Conservation (phyloP, 179 eudicot species). For the Corrigiola litoralis region DNA sequence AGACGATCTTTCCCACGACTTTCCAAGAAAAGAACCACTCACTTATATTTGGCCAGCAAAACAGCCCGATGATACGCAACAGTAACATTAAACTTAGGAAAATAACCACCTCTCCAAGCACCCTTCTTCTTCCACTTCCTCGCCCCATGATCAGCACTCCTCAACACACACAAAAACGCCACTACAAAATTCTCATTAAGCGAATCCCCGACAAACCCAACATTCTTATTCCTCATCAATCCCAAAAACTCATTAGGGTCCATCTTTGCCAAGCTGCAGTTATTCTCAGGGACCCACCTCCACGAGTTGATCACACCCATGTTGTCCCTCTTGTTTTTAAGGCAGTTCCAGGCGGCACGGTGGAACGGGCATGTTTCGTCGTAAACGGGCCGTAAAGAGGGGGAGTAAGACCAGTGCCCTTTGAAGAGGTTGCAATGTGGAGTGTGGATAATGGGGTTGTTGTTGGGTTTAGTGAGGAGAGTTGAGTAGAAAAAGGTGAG, state of each 20-base stretch:
- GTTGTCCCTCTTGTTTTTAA: constrained; percentile 50
- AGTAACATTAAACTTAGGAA: constrained; percentile 73
- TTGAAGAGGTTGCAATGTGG: constrained; percentile 56
- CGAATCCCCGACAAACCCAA: constrained; percentile 93
- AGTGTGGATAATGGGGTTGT: constrained; percentile 4
- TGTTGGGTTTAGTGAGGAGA: constrained; percentile 26
- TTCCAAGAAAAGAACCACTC: constrained; percentile 21
- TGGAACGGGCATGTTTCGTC: constrained; percentile 79
- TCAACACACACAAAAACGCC: constrained; percentile 59
- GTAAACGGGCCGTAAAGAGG: constrained; percentile 57
- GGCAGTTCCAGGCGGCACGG: constrained; percentile 84
- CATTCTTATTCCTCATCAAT: constrained; percentile 56
- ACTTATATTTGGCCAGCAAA: constrained; percentile 76
- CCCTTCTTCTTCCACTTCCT: constrained; percentile 85
- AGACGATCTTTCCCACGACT: no score
- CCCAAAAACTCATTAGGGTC: constrained; percentile 57
- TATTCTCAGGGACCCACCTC: constrained; percentile 81
- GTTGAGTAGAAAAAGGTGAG: constrained; percentile 46
- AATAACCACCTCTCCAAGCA: constrained; percentile 88
- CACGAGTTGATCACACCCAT: constrained; percentile 73
- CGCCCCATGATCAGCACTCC: constrained; percentile 64
- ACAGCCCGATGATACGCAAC: constrained; percentile 93
- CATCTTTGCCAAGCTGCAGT: constrained; percentile 48
- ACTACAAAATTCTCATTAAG: constrained; percentile 79
- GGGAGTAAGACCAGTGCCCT: constrained; percentile 61